Evolutionary conservation across 1,139 yeast species (phyloP), one percentile per base, ranked within the genome.

Genomic region (Candida tropicalis): DNA sequence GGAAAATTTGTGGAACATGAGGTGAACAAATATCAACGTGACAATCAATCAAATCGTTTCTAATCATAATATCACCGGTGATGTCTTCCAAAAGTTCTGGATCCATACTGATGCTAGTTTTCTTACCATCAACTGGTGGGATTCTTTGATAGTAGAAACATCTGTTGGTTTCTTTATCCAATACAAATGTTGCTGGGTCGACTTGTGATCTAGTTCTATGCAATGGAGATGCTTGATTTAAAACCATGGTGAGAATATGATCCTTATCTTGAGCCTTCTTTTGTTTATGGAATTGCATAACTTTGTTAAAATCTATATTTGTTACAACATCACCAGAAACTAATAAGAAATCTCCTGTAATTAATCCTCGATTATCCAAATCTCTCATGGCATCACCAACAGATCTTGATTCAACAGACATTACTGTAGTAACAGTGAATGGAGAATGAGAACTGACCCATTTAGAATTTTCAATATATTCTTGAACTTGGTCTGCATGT

Each of bases 351-450:
- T 93, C 99, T 11, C 95, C 89, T 3, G 87, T 80, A 44, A 93
- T 88, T 47, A 91, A 68, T 2, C 97, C 97, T 58, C 96, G 77
- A 49, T 88, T 84, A 63, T 93, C 99, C 49, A 93, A 71, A 60
- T 91, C 98, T 62, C 99, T 79, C 95, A 93, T 86, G 24, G 96
- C 96, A 68, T 93, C 99, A 51, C 99, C 99, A 5, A 91, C 95
- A 15, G 96, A 87, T 61, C 91, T 73, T 12, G 95, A 84, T 61
- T 91, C 97, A 35, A 90, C 80, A n/a, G 95, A 81, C 73, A 87
- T 79, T 41, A 93, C 78, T 3, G 95, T 84, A 40, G 81, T 80
- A 36, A 93, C 75, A 45, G 79, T 76, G 65, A 93, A 91, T 1
- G 97, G 97, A 2, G 95, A 79, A 57, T 82, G 80, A 2, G 83